These are phyloP conservation scores for Pseudogymnoascus sp. DNA, from an alignment of 2,329 filamentous ascomycete species.

Conservation along the genomic window DNA sequence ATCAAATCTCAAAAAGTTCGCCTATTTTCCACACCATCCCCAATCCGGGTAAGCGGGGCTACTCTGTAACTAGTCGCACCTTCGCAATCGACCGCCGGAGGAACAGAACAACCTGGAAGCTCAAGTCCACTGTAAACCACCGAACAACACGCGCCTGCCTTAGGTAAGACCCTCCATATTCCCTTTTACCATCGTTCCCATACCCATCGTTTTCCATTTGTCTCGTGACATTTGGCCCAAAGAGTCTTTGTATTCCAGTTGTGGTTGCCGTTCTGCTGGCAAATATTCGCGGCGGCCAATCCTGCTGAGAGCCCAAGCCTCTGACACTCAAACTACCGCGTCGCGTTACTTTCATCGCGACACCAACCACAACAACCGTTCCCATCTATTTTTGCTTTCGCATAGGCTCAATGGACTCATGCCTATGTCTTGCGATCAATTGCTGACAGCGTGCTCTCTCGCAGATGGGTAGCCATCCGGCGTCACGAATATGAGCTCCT, in stretches of 20 bases:
- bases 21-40: background rate
- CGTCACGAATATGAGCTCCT: conserved; percentile 57
- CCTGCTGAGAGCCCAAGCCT: background rate
- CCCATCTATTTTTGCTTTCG: conserved; percentile 18
- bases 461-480: conserved; percentile 32
- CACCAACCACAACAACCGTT: conserved; percentile 16
- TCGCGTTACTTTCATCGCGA: conserved; percentile 7
- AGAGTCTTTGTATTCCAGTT: background rate
- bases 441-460: conserved; percentile 23
- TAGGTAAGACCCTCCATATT: conserved; percentile 28
- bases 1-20: background rate
- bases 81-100: conserved; percentile 6
- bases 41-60: background rate
- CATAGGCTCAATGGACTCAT: conserved; percentile 19
- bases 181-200: conserved; percentile 14
- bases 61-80: conserved; percentile 5
- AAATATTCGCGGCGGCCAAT: background rate
- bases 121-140: conserved; percentile 5
- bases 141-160: conserved; percentile 10
- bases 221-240: conserved; percentile 6
- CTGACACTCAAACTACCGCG: background rate
- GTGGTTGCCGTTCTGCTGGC: conserved; percentile 7
- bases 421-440: conserved; percentile 13
- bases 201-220: background rate
- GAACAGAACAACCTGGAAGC: conserved; percentile 8